Base-by-base conservation (phyloP, 73 alveolate species). In the Uronychia setigera region DNA sequence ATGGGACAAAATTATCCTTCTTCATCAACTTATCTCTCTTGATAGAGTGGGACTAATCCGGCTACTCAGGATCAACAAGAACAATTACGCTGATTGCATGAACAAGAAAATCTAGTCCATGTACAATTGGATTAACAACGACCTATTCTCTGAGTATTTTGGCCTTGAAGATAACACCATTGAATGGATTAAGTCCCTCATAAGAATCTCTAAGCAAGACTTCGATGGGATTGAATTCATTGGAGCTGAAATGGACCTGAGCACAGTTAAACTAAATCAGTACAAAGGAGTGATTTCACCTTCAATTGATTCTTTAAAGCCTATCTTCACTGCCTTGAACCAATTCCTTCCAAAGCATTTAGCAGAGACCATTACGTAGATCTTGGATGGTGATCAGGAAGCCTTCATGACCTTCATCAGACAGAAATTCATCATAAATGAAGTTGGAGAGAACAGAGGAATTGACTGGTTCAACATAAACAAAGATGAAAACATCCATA, bases 131-230 rank as follows among this genome's bases (percentile, higher is more conserved):
- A 29, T 76, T 5, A 5, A 1, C 31, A 30, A 76, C 29, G 28
- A 5, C 27, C 31, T 76, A 25, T 30, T 76, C 1, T 1, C 1
- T 9, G 30, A 31, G 59, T 28, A 26, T 27, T 27, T 76, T 9
- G 46, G 59, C 19, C 5, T 76, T 28, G 59, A 31, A 9, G 81
- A 76, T 25, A 25, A 5, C 26, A 31, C 46, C 29, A 30, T 76
- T 30, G 1, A 76, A 5, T 76, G 81, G 81, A 58, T 31, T 30
- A 76, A 76, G 27, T 76, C 81, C 32, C 9, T 76, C 59, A 76
- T 76, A 9, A 1, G 81, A 31, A 26, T 76, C 31, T 26, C 81
- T 28, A 28, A 5, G 28, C 29, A 31, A 29, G 81, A 76, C 59
- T 30, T 5, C 32, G 59, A 76, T 25, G 81, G 81, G 30, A 26